Conservation (phyloP, 169 alveolate species). For the Plasmodium vinckei region DNA sequence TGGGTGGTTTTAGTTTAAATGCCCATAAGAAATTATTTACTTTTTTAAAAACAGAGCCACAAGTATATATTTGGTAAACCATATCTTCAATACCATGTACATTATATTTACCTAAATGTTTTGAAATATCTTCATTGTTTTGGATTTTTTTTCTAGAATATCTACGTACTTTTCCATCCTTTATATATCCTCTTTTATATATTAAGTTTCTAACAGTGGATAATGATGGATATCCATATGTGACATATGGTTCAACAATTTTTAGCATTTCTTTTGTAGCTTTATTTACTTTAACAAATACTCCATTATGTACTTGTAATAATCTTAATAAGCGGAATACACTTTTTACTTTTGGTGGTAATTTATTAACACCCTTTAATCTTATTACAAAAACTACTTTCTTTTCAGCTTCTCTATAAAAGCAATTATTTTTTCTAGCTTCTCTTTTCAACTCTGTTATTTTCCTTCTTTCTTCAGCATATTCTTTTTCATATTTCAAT, state of each 20-base stretch:
- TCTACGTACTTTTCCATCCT: slow-evolving; percentile 89
- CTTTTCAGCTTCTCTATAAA: slow-evolving; percentile 92
- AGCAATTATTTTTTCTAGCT: slow-evolving; percentile 85
- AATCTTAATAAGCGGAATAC: slow-evolving; percentile 97
- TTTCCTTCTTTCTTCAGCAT: slow-evolving; percentile 79
- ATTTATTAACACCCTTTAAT: slow-evolving; percentile 97
- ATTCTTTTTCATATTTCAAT: slow-evolving; percentile 83
- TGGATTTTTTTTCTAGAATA: slow-evolving; percentile 81
- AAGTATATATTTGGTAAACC: slow-evolving; percentile 97
- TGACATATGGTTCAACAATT: slow-evolving; percentile 96
- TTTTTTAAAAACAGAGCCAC: slow-evolving; percentile 99
- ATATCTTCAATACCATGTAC: slow-evolving; percentile 97
- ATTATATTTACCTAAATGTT: slow-evolving; percentile 82
- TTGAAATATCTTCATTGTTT: slow-evolving; percentile 80
- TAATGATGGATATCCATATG: slow-evolving; percentile 98
- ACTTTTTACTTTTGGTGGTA: slow-evolving; percentile 97
- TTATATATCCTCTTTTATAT: slow-evolving; percentile 98
- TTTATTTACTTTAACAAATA: slow-evolving; percentile 96
- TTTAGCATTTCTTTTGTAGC: slow-evolving; percentile 98
- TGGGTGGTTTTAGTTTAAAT: slow-evolving; percentile 97
- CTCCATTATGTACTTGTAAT: slow-evolving; percentile 99
- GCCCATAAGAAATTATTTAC: slow-evolving; percentile 99
- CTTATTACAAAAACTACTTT: slow-evolving; percentile 96
- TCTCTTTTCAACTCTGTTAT: slow-evolving; percentile 81
- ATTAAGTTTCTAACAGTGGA: slow-evolving; percentile 95